Base-by-base conservation (phyloP, 139 green algal genomes). In the Coccomyxa sp. region DNA sequence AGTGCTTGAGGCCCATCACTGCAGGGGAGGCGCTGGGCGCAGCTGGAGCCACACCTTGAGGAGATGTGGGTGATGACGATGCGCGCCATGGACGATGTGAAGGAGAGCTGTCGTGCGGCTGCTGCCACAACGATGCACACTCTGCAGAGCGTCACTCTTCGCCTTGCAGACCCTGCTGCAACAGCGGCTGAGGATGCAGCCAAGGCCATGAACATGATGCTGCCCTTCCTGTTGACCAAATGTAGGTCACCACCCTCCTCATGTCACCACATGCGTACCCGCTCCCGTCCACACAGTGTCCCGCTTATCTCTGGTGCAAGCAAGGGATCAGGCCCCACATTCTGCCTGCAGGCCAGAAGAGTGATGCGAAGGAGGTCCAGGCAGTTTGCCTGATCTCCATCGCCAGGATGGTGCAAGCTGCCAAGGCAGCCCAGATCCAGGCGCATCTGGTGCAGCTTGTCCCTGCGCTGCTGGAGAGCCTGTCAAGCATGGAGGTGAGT, bases 11-110 rank as follows among this genome's bases (percentile, higher is more conserved):
- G n/a, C n/a, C n/a, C n/a, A n/a, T n/a, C n/a, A n/a, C 27, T 78
- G 70, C 82, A 83, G 74, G 82, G 82, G n/a, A 82, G 85, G 81
- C 87, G 82, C 44, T 95, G 88, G 87, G 68, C 75, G 22, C 82
- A 97, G 74, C 75, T 98, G 73, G 55, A 83, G 40, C 70, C 75
- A 0, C 76, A 87, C 78, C 86, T 95, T 29, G 80, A 54, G 3
- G 37, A 81, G 44, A 71, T 96, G 31, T 98, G 95, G 95, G 82
- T 31, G 36, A 93, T 95, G 87, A 81, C 80, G 0, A 82, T 98
- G n/a, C 85, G 94, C 0, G 88, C 82, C 14, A 82, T 93, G 68
- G 93, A 97, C 72, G 92, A 97, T 84, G 90, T 96, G 73, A 96
- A 98, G 81, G 93, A 97, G 75, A 94, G 83, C 36, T 90, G 95